Conservation (phyloP, 2,329 filamentous ascomycete species). For the Botrytis elliptica region DNA sequence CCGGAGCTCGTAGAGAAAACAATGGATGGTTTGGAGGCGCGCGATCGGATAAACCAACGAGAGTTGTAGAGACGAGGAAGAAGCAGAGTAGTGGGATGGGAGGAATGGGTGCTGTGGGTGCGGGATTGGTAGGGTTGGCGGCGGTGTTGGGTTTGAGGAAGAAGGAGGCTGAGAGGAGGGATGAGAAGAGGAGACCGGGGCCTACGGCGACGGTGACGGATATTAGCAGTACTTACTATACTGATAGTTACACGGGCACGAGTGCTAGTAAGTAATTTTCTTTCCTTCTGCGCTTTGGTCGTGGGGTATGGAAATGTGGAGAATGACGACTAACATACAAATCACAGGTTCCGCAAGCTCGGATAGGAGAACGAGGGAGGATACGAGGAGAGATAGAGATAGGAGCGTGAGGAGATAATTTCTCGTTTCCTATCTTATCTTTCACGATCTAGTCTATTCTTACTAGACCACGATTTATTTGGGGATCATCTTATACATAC, state of each 20-base stretch:
- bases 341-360: conserved; percentile 36
- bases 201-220: conserved; percentile 26
- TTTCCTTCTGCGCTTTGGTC: neutral
- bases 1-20: conserved; percentile 38
- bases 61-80: conserved; percentile 47
- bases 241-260: conserved; percentile 38
- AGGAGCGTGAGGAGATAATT: conserved; percentile 17
- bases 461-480: neutral
- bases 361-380: conserved; percentile 35
- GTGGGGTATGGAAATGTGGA: neutral
- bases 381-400: conserved; percentile 25
- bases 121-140: conserved; percentile 36
- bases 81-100: conserved; percentile 51
- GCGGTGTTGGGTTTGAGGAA: conserved; percentile 39
- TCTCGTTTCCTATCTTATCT: neutral
- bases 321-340: conserved; percentile 20
- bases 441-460: neutral
- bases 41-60: conserved; percentile 43
- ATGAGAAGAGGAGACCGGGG: conserved; percentile 26
- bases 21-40: conserved; percentile 57
- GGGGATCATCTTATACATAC: neutral
- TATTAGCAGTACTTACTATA: conserved; percentile 37
- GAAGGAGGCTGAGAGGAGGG: conserved; percentile 30
- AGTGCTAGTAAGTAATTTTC: conserved; percentile 37
- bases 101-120: conserved; percentile 50